Evolutionary conservation across 2,329 filamentous ascomycete species (phyloP).

Genomic region (Sphaerulina musiva): DNA sequence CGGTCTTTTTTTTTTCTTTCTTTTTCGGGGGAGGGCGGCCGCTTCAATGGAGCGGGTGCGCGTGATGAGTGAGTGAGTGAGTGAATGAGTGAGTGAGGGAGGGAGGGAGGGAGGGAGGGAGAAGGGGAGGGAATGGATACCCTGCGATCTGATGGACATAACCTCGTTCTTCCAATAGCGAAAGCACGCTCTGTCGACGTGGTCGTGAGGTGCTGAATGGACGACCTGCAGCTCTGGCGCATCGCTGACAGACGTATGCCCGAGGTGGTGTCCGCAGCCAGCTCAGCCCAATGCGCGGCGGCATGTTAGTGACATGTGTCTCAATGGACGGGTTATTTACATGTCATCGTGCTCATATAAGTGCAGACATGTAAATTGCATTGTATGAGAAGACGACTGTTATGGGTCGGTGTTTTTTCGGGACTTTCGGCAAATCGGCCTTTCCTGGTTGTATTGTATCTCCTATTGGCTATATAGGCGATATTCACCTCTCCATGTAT

Average conservation of each 20-base stretch:
- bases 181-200: constrained; percentile 39
- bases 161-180: constrained; percentile 63
- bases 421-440: no score
- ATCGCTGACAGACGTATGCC: neutral
- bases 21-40: no score
- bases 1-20: neutral
- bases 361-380: neutral
- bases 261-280: neutral
- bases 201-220: neutral
- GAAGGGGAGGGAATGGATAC: constrained; percentile 38
- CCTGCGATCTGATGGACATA: constrained; percentile 68
- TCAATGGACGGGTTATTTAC: no score
- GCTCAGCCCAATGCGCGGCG: neutral
- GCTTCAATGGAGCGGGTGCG: no score
- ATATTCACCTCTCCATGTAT: no score
- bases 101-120: neutral
- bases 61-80: neutral
- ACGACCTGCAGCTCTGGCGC: neutral
- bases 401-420: no score
- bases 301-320: neutral
- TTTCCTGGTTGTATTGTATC: no score
- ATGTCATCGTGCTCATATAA: neutral
- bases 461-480: no score
- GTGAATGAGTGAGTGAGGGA: neutral
- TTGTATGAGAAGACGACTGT: no score